phyloP scores from a whole-genome alignment of 176 grass and related monocot genomes.

The Cenchrus fungigraminus region DNA sequence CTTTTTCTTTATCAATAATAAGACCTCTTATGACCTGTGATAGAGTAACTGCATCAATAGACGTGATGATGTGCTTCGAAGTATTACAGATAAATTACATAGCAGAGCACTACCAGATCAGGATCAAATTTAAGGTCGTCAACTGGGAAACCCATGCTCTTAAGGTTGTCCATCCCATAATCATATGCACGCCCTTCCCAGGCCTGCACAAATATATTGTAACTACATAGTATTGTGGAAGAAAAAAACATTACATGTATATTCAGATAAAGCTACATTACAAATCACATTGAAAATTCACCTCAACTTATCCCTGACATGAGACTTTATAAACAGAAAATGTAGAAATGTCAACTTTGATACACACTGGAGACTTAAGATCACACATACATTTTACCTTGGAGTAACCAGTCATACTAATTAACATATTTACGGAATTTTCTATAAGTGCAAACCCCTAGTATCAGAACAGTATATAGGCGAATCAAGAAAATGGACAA shows the following conservation, averaged over 20 bases:
- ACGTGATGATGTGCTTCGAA: slow-evolving; percentile 24
- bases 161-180: slow-evolving; percentile 96
- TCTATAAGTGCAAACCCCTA: neutral
- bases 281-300: neutral
- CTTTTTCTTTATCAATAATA: slow-evolving; percentile 96
- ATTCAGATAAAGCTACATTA: neutral
- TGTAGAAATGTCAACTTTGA: neutral
- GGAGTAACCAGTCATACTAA: slow-evolving; percentile 13
- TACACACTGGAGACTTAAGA: neutral
- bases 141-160: slow-evolving; percentile 86
- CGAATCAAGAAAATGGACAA: slow-evolving; percentile 11
- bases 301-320: neutral
- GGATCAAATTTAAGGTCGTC: slow-evolving; percentile 94
- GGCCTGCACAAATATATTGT: slow-evolving; percentile 55
- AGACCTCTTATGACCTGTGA: slow-evolving; percentile 87
- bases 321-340: neutral
- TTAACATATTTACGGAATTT: slow-evolving; percentile 21
- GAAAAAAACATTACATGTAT: neutral
- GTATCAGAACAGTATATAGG: slow-evolving; percentile 20
- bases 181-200: slow-evolving; percentile 99
- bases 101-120: slow-evolving; percentile 70
- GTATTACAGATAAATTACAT: slow-evolving; percentile 38
- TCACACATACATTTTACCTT: neutral
- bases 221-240: slow-evolving; percentile 17
- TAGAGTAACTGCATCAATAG: slow-evolving; percentile 32